Evolutionary conservation across 192 early-diverging fungal species (phyloP).

Genomic region (Podila horticola): DNA sequence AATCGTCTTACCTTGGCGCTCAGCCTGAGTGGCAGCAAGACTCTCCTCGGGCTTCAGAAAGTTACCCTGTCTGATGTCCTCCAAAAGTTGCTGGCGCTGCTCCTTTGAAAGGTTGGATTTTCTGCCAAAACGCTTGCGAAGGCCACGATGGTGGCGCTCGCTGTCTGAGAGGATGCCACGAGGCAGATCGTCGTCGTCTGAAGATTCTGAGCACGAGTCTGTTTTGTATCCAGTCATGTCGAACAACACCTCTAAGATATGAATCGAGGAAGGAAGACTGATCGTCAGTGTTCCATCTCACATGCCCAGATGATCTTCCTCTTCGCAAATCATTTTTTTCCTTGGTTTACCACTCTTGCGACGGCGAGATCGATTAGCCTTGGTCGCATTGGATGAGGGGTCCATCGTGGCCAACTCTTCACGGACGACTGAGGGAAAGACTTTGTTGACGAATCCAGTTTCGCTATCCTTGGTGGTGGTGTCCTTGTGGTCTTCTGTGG

Average conservation of each 20-base stretch:
- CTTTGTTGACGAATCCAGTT: slow-evolving; percentile 12
- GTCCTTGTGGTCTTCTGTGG: slow-evolving; percentile 6
- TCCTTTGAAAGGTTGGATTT: slow-evolving; percentile 24
- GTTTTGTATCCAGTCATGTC: slow-evolving; percentile 66
- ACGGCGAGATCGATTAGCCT: neutral
- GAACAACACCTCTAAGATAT: slow-evolving; percentile 38
- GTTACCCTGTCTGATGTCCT: slow-evolving; percentile 41
- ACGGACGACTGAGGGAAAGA: slow-evolving; percentile 37
- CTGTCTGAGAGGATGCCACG: slow-evolving; percentile 47
- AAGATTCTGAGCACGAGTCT: slow-evolving; percentile 40
- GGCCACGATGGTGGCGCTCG: slow-evolving; percentile 32
- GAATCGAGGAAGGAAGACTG: neutral
- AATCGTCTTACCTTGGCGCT: slow-evolving; percentile 19
- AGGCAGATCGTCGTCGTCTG: slow-evolving; percentile 41
- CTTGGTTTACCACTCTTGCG: slow-evolving; percentile 36
- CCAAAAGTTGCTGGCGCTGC: slow-evolving; percentile 40
- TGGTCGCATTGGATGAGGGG: neutral
- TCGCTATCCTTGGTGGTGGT: slow-evolving; percentile 1
- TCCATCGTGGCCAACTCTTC: slow-evolving; percentile 1
- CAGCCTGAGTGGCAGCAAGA: slow-evolving; percentile 13
- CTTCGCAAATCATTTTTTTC: neutral
- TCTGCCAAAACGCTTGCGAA: slow-evolving; percentile 33
- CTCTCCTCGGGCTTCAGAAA: slow-evolving; percentile 32
- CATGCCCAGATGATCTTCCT: neutral
- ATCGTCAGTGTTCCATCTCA: neutral